These are phyloP conservation scores for Boletus subparvulus DNA, from an alignment of 768 basidiomycete genomes.

Conservation along the genomic window DNA sequence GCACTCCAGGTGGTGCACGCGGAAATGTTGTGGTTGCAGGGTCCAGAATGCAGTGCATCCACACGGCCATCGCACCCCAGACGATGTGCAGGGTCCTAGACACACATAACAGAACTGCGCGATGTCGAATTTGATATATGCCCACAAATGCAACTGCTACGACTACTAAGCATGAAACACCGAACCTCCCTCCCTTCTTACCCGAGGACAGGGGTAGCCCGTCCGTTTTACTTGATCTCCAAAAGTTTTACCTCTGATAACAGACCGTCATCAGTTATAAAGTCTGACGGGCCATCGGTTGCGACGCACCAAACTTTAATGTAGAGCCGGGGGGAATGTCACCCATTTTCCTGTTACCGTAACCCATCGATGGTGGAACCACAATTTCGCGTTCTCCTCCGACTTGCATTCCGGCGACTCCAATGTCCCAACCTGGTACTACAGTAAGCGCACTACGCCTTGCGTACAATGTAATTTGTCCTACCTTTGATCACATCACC, in stretches of 20 bases:
- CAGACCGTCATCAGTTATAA: constrained; percentile 11
- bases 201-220: constrained; percentile 1
- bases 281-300: not conserved
- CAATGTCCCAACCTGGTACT: constrained; percentile 80
- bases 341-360: constrained; percentile 59
- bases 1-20: constrained; percentile 9
- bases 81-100: constrained; percentile 19
- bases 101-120: constrained; percentile 15
- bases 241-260: constrained; percentile 68
- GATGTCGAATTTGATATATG: constrained; percentile 31
- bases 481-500: constrained; percentile 92
- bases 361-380: constrained; percentile 68
- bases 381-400: constrained; percentile 83
- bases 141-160: constrained; percentile 18
- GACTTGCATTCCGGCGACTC: constrained; percentile 88
- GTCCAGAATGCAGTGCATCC: constrained; percentile 24
- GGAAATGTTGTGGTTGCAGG: constrained; percentile 19
- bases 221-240: constrained; percentile 53
- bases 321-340: constrained; percentile 81
- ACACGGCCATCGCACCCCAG: constrained; percentile 24
- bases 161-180: constrained; percentile 21
- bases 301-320: constrained; percentile 69
- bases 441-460: constrained; percentile 1
- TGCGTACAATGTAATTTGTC: constrained; percentile 8
- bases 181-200: constrained; percentile 3